Conservation (phyloP, 768 basidiomycete species). For the Sporobolomyces pararoseus region DNA sequence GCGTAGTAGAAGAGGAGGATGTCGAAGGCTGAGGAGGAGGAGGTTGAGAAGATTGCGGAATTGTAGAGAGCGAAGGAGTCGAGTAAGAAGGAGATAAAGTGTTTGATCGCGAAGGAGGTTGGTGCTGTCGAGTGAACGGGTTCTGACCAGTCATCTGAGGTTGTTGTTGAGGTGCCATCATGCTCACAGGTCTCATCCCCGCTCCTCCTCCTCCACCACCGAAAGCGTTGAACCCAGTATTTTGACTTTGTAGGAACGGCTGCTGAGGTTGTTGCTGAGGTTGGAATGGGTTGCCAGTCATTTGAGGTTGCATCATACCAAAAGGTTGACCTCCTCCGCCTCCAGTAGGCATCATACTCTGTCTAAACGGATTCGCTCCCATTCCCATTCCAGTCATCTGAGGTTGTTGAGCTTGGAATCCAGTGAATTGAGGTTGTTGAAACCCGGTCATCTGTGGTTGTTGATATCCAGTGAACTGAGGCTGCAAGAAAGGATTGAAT, state of each 20-base stretch:
- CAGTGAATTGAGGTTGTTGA: conserved; percentile 42
- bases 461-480: neutral
- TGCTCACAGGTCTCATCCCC: conserved; percentile 48
- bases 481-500: conserved; percentile 3
- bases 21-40: conserved; percentile 43
- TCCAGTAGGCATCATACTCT: conserved; percentile 67
- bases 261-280: conserved; percentile 18
- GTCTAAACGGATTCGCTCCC: conserved; percentile 72
- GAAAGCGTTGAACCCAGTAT: neutral
- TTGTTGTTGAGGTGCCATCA: conserved; percentile 49
- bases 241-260: conserved; percentile 9
- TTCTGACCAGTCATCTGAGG: conserved; percentile 54
- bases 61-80: conserved; percentile 42
- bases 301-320: conserved; percentile 48
- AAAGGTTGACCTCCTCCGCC: conserved; percentile 47
- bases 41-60: conserved; percentile 46
- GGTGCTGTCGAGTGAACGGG: conserved; percentile 48
- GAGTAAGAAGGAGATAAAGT: conserved; percentile 1
- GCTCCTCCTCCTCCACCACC: conserved; percentile 1
- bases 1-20: conserved; percentile 60
- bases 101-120: neutral
- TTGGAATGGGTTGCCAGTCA: conserved; percentile 22
- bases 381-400: conserved; percentile 38
- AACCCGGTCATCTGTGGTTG: conserved; percentile 36
- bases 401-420: neutral